Conservation (phyloP, 2,329 filamentous ascomycete genomes). For the Acrocalymma vagum region DNA sequence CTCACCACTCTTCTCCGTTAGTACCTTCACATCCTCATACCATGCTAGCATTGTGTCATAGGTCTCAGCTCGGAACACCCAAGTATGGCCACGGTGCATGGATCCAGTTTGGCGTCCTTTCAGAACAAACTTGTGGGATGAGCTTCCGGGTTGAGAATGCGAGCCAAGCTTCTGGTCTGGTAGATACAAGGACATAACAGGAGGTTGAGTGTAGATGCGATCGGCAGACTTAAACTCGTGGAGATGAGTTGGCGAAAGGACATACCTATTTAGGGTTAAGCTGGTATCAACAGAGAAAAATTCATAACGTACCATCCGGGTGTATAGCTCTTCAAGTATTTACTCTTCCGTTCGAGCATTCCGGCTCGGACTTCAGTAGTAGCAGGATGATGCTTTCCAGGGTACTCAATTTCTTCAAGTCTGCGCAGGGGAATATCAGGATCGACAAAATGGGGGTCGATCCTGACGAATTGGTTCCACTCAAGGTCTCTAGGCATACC, state of each 20-base stretch:
- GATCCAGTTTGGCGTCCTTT: slow-evolving; percentile 93
- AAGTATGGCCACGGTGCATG: slow-evolving; percentile 82
- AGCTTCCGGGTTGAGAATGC: slow-evolving; percentile 81
- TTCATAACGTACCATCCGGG: slow-evolving; percentile 79
- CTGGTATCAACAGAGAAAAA: not conserved
- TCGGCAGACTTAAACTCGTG: slow-evolving; percentile 99
- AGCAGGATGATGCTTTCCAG: slow-evolving; percentile 85
- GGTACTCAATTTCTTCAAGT: slow-evolving; percentile 86
- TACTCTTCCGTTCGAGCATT: slow-evolving; percentile 96
- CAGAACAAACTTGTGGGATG: slow-evolving; percentile 96
- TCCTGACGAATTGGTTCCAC: slow-evolving; percentile 83
- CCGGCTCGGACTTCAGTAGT: slow-evolving; percentile 87
- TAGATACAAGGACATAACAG: slow-evolving; percentile 95
- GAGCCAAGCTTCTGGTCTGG: slow-evolving; percentile 95
- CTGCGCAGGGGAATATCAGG: slow-evolving; percentile 80
- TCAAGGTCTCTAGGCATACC: slow-evolving; percentile 95
- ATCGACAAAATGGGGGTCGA: slow-evolving; percentile 86
- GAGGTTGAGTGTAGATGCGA: slow-evolving; percentile 80
- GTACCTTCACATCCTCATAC: slow-evolving; percentile 89
- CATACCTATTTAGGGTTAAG: slow-evolving; percentile 71
- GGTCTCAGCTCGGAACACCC: slow-evolving; percentile 73
- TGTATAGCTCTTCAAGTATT: slow-evolving; percentile 97
- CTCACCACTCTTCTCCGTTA: slow-evolving; percentile 89
- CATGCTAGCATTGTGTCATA: slow-evolving; percentile 97
- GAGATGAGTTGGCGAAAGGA: slow-evolving; percentile 93